Evolutionary conservation across 2,329 filamentous ascomycete species (phyloP), one percentile per base, ranked within the genome.

Genomic region (Verticillium longisporum): DNA sequence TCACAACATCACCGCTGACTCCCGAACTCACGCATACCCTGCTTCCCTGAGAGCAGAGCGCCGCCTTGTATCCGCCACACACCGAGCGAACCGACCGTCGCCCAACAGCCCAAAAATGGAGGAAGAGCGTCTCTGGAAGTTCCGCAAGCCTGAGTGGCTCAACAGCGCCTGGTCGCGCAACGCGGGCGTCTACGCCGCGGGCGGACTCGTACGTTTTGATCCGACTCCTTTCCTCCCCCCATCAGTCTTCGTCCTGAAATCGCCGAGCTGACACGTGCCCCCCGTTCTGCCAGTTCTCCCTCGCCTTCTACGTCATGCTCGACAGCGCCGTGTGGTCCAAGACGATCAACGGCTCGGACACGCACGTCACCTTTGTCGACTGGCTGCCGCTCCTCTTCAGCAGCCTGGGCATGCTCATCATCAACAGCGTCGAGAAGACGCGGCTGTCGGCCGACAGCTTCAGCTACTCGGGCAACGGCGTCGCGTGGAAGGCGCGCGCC

Each of bases 301-400:
- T 88, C 71, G 85, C 85, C 64, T 89, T 89, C 75, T 88, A 88
- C 78, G 78, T 85, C 70, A 82, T 89, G 75, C 83, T 89, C 73
- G 86, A 89, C 73, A 80, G 83, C 5, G 84, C 86, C 64, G 84
- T 88, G 57, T 89, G 85, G 84, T 88, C 86, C 67, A 83, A 86
- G 69, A 60, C 77, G 63, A 77, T 75, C 65, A 89, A 89, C 76
- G 81, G 78, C 62, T 86, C 84, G 60, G 75, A 81, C 72, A 75
- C 84, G 61, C 86, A 89, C 75, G 79, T 89, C 68, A 85, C 78
- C 66, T 89, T 88, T 69, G 79, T 88, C 73, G 86, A 89, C 81
- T 89, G 86, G 86, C 82, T 88, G 65, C 86, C 86, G 58, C 80
- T 89, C 66, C 82, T 88, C 72, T 88, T 88, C 77, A 85, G 82